phyloP scores from a whole-genome alignment of 768 basidiomycete species.

The Lentinula edodes region DNA sequence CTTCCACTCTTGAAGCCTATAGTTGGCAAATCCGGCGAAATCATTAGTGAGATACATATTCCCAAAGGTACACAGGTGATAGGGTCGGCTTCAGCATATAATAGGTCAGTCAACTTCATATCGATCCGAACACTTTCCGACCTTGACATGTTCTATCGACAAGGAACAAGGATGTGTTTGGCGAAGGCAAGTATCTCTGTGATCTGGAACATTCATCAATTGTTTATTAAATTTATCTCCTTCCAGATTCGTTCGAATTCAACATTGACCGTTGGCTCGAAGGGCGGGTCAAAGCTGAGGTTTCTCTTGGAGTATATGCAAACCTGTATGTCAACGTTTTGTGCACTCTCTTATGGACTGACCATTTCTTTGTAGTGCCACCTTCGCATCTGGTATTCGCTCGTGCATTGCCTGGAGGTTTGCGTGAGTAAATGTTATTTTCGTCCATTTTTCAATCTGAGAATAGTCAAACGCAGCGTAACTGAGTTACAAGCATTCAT shows the following conservation, averaged over 20 bases:
- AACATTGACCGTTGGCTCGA: constrained; percentile 35
- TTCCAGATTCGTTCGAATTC: constrained; percentile 27
- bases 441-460: not conserved
- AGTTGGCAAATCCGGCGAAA: constrained; percentile 23
- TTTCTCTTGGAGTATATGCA: constrained; percentile 23
- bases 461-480: constrained; percentile 18
- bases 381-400: constrained; percentile 20
- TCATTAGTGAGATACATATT: constrained; percentile 26
- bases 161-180: constrained; percentile 32
- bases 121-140: constrained; percentile 18
- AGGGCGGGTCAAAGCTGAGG: constrained; percentile 17
- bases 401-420: constrained; percentile 24
- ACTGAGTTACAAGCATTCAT: constrained; percentile 55
- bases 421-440: constrained; percentile 13
- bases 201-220: not conserved
- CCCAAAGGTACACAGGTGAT: constrained; percentile 30
- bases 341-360: not conserved
- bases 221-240: not conserved
- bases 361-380: constrained; percentile 11
- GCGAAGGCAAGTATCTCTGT: constrained; percentile 15
- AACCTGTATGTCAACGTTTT: constrained; percentile 24
- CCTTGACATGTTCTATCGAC: not conserved
- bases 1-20: constrained; percentile 37
- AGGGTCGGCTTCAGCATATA: constrained; percentile 29
- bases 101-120: constrained; percentile 23